Base-by-base conservation (phyloP, 768 basidiomycete species). In the Mycena rebaudengoi region DNA sequence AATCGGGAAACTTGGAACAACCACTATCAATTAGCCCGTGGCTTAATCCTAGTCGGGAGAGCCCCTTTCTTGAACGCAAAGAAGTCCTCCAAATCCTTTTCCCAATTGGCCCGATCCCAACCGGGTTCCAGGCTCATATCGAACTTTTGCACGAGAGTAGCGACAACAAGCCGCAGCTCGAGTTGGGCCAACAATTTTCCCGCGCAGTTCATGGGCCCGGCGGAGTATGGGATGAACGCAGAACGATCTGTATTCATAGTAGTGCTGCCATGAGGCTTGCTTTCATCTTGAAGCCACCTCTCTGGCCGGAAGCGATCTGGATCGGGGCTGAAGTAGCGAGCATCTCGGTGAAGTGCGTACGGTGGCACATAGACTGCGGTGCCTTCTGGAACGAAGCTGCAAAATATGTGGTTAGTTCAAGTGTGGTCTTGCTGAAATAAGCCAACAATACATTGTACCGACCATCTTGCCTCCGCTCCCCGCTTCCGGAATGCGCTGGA, bases 11-110 rank as follows among this genome's bases (percentile, higher is more conserved):
- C n/a, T n/a, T n/a, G n/a, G n/a, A n/a, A n/a, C n/a, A n/a, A n/a
- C n/a, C n/a, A 33, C 28, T 35, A 50, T 3, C 18, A 7, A 13
- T n/a, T 13, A 2, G 32, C 49, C 33, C 49, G 33, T 12, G 33
- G 11, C 21, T 33, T 23, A 1, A 50, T 30, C 14, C 33, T 23
- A 33, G 37, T 33, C 20, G 33, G 49, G 12, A 50, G 30, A 5
- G 25, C 48, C 18, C 65, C 67, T 23, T 66, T 79, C 20, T 66
- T 72, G 28, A 76, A 67, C 30, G 81, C 76, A 41, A 81, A 79
- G 60, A 70, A 77, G 49, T 80, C 79, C 57, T 74, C 75, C 23
- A 80, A 66, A 41, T 73, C 74, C 20, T 60, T 65, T 39, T 75
- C 74, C 80, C 79, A 79, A 21, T 61, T 65, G 32, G 68, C 52